These are phyloP conservation scores for Phaeosphaeria sp. DNA, from an alignment of 2,329 filamentous ascomycete genomes.

Conservation along the genomic window DNA sequence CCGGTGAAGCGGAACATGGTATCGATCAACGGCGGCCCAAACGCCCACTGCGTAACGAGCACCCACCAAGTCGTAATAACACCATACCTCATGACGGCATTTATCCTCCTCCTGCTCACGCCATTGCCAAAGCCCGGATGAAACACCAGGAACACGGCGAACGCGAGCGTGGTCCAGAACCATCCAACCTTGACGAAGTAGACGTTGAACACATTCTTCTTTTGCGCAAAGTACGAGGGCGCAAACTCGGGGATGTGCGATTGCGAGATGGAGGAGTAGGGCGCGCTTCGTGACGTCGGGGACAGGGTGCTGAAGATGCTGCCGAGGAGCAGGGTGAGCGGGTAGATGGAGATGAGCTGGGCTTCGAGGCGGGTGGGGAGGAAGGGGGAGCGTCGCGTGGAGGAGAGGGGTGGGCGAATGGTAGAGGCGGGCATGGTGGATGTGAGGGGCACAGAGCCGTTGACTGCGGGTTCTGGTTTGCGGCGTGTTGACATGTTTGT, in stretches of 20 bases:
- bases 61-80: conserved; percentile 82
- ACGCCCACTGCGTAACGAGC: conserved; percentile 94
- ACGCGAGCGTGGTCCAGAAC: conserved; percentile 84
- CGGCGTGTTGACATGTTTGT: conserved; percentile 40
- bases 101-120: conserved; percentile 53
- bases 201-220: conserved; percentile 89
- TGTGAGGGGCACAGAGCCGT: conserved; percentile 25
- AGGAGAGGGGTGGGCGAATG: conserved; percentile 30
- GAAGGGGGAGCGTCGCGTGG: conserved; percentile 60
- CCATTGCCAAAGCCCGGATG: conserved; percentile 66
- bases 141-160: conserved; percentile 71
- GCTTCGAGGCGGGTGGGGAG: conserved; percentile 74
- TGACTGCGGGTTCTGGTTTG: conserved; percentile 30
- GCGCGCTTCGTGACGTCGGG: conserved; percentile 68
- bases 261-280: conserved; percentile 69
- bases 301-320: conserved; percentile 81
- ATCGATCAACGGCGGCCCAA: conserved; percentile 89
- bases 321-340: conserved; percentile 78
- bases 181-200: conserved; percentile 96
- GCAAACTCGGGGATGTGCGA: conserved; percentile 66
- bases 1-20: conserved; percentile 88
- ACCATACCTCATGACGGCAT: conserved; percentile 72
- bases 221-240: conserved; percentile 90
- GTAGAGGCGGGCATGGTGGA: conserved; percentile 31
- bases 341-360: conserved; percentile 73